Evolutionary conservation across 179 eudicot species (phyloP).

Genomic region (Beta macrorhiza): DNA sequence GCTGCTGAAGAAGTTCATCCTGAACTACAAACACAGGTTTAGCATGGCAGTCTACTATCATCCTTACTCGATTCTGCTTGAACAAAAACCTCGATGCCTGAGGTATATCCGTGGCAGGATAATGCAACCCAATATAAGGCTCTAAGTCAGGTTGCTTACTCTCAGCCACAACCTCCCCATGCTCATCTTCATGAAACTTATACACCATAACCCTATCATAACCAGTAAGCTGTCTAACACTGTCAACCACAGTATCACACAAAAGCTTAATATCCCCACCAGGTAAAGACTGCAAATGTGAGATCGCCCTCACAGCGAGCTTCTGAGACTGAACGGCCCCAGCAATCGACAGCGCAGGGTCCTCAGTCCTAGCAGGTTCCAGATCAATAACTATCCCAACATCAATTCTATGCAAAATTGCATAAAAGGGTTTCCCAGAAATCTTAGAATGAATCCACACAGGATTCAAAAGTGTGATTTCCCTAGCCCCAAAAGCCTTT

Average conservation of each 20-base stretch:
- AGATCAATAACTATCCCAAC: slow-evolving; percentile 95
- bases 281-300: slow-evolving; percentile 82
- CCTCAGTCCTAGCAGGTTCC: slow-evolving; percentile 89
- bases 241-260: slow-evolving; percentile 84
- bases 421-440: slow-evolving; percentile 85
- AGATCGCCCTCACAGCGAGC: slow-evolving; percentile 83
- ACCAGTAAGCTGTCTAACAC: slow-evolving; percentile 87
- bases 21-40: slow-evolving; percentile 64
- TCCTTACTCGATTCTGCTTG: slow-evolving; percentile 86
- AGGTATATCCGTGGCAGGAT: slow-evolving; percentile 96
- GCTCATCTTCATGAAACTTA: slow-evolving; percentile 97
- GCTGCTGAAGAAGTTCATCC: slow-evolving; percentile 62
- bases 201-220: slow-evolving; percentile 97
- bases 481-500: slow-evolving; percentile 72
- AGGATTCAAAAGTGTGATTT: slow-evolving; percentile 73
- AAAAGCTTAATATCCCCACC: slow-evolving; percentile 81
- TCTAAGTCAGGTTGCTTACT: slow-evolving; percentile 69
- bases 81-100: slow-evolving; percentile 95
- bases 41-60: slow-evolving; percentile 89
- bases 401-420: slow-evolving; percentile 88
- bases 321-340: slow-evolving; percentile 99
- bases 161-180: slow-evolving; percentile 94
- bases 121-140: slow-evolving; percentile 90
- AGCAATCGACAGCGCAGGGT: slow-evolving; percentile 84
- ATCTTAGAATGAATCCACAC: slow-evolving; percentile 77